Evolutionary conservation across 2,329 filamentous ascomycete species (phyloP).

Genomic region (Colletotrichum sp.): DNA sequence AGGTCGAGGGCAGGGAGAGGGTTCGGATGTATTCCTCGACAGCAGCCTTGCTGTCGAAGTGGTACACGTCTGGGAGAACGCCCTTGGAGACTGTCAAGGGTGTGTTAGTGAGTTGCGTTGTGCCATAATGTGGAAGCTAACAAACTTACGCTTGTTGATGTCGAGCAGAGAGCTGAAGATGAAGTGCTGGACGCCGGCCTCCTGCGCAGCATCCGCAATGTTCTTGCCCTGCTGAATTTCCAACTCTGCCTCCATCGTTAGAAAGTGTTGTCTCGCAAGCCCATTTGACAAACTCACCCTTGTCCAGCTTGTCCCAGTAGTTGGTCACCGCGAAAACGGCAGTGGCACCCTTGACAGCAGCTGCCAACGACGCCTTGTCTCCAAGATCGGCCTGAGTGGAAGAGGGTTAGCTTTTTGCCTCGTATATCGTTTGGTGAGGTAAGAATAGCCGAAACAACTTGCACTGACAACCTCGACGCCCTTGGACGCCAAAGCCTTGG

Average conservation of each 20-base stretch:
- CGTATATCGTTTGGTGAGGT: neutral
- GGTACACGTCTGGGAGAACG: slow-evolving; percentile 44
- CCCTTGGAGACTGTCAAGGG: slow-evolving; percentile 39
- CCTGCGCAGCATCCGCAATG: slow-evolving; percentile 50
- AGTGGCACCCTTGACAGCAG: slow-evolving; percentile 48
- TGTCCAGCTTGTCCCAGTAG: slow-evolving; percentile 50
- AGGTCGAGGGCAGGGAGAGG: slow-evolving; percentile 50
- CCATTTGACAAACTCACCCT: slow-evolving; percentile 15
- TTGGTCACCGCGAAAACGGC: slow-evolving; percentile 60
- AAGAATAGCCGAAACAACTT: slow-evolving; percentile 22
- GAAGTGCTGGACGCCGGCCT: slow-evolving; percentile 44
- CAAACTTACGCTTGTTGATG: slow-evolving; percentile 39
- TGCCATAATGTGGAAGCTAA: neutral
- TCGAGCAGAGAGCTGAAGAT: slow-evolving; percentile 49
- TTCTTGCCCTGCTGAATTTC: slow-evolving; percentile 51
- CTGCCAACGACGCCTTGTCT: slow-evolving; percentile 45
- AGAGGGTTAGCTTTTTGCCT: neutral
- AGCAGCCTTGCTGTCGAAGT: slow-evolving; percentile 63
- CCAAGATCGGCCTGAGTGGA: slow-evolving; percentile 50
- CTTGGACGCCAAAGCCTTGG: slow-evolving; percentile 45
- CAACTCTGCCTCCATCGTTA: slow-evolving; percentile 26
- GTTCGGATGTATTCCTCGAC: slow-evolving; percentile 58
- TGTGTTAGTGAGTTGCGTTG: neutral
- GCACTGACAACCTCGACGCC: slow-evolving; percentile 56
- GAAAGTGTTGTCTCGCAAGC: neutral